Conservation (phyloP, 768 basidiomycete genomes). For the Boletellus sp. region DNA sequence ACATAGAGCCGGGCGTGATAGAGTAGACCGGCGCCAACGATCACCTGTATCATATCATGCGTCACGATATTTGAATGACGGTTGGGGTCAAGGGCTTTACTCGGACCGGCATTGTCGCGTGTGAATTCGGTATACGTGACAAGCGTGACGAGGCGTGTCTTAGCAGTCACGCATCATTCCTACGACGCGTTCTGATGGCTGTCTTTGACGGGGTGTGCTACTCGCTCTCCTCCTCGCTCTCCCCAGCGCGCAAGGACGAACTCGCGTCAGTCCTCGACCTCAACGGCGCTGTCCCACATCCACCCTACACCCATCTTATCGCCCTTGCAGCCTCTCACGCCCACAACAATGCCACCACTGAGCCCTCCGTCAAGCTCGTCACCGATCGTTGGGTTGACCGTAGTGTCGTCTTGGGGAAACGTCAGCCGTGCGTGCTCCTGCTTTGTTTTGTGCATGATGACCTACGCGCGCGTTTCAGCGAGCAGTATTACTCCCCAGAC, state of each 20-base stretch:
- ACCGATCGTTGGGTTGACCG: conserved; percentile 71
- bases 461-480: conserved; percentile 28
- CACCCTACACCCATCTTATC: conserved; percentile 51
- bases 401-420: conserved; percentile 51
- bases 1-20: no score
- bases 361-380: conserved; percentile 33
- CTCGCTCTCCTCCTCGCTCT: conserved; percentile 48
- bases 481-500: conserved; percentile 70
- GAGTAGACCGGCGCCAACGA: no score
- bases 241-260: conserved; percentile 38
- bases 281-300: conserved; percentile 51
- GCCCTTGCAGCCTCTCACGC: conserved; percentile 50
- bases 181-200: conserved; percentile 15
- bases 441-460: not conserved
- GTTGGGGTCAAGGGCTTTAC: no score
- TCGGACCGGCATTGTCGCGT: no score
- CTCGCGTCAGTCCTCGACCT: conserved; percentile 46
- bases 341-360: conserved; percentile 31
- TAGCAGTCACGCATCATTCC: not conserved
- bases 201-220: conserved; percentile 45
- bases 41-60: no score
- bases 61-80: no score
- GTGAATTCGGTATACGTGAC: not conserved
- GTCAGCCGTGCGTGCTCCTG: conserved; percentile 48
- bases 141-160: not conserved